Conservation (phyloP, 805 yeast genomes). For the Yarrowia osloensis region DNA sequence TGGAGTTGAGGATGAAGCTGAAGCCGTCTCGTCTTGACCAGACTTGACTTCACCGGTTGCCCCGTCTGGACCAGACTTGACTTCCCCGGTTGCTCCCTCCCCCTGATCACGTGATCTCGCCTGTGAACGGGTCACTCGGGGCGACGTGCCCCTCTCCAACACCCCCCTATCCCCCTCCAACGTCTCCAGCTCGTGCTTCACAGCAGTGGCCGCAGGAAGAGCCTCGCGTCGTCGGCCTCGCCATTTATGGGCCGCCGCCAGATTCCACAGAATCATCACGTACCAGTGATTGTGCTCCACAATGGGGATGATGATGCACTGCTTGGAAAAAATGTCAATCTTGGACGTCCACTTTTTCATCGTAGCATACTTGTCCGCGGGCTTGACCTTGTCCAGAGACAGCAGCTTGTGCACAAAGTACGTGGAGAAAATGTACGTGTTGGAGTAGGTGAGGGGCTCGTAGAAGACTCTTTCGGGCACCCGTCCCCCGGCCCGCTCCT, state of each 20-base stretch:
- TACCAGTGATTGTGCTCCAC: conserved; percentile 87
- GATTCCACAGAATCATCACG: conserved; percentile 67
- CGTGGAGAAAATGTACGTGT: conserved; percentile 68
- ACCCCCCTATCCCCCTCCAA: too few species aligned
- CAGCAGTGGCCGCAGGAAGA: neutral
- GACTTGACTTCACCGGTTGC: too few species aligned
- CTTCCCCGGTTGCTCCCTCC: too few species aligned
- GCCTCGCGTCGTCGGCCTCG: neutral
- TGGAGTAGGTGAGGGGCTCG: conserved; percentile 37
- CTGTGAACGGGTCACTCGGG: neutral
- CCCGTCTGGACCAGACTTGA: too few species aligned
- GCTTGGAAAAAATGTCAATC: conserved; percentile 59
- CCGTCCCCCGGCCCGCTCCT: neutral
- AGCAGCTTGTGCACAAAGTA: conserved; percentile 75
- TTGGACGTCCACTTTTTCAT: conserved; percentile 72
- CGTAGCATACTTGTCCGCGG: conserved; percentile 41
- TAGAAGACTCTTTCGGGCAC: neutral
- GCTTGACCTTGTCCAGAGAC: neutral
- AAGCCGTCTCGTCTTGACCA: too few species aligned
- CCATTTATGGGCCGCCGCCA: conserved; percentile 37
- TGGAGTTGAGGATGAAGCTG: too few species aligned
- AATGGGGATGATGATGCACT: conserved; percentile 74
- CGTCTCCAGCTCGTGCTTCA: neutral
- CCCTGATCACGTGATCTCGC: neutral
- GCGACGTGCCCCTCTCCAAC: too few species aligned